A percentile compares a stretch with the other conserved stretches of the same genome.
These are phyloP conservation scores for Hymenoscyphus scutula DNA, from an alignment of 2,329 filamentous ascomycete genomes.

Conservation along the genomic window DNA sequence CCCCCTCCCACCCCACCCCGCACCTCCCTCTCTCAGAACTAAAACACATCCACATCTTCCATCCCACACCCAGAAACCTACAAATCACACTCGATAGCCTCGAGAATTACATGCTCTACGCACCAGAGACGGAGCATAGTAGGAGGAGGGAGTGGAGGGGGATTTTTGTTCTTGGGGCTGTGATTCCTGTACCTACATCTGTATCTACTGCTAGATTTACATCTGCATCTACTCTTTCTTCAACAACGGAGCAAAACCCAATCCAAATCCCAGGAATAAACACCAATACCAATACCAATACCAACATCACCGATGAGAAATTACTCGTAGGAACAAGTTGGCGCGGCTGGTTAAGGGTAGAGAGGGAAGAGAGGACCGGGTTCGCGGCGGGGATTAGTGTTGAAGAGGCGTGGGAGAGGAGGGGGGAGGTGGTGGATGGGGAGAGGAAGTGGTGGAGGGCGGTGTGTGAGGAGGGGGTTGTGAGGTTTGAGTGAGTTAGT, in stretches of 20 bases:
- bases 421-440: conserved; percentile 31
- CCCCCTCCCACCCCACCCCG: no score
- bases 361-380: conserved; percentile 23
- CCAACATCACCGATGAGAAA: conserved; percentile 9
- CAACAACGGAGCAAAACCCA: background rate
- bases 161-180: conserved; percentile 33
- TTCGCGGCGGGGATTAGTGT: conserved; percentile 31
- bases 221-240: background rate
- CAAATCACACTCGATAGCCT: conserved; percentile 26
- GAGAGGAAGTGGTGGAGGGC: conserved; percentile 22
- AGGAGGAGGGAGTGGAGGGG: conserved; percentile 31
- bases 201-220: no score
- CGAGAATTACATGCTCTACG: conserved; percentile 33
- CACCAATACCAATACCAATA: no score
- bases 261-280: background rate
- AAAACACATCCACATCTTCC: conserved; percentile 34
- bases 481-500: background rate
- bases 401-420: conserved; percentile 31
- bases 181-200: no score
- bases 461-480: background rate
- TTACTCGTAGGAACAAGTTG: conserved; percentile 27
- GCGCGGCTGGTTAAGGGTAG: conserved; percentile 36
- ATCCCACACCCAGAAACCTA: conserved; percentile 21
- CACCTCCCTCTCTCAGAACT: conserved; percentile 18
- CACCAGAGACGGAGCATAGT: conserved; percentile 27